A percentile compares a stretch with the other conserved stretches of the same genome.
These are phyloP conservation scores for Daldinia childiae DNA, from an alignment of 495 filamentous ascomycete species.

Conservation along the genomic window DNA sequence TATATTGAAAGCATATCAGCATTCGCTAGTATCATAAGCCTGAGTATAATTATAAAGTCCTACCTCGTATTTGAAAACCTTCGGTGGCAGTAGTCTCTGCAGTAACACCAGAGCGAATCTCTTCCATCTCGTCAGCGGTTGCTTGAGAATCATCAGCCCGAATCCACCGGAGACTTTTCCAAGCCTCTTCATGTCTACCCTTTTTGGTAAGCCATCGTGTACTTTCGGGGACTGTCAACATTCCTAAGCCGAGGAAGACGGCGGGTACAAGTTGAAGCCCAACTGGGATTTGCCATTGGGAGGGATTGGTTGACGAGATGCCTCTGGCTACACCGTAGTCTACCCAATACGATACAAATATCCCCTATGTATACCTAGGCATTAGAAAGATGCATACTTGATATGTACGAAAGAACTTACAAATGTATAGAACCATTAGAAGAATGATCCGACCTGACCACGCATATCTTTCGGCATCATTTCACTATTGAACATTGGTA, in stretches of 20 bases:
- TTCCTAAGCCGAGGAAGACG: conserved; percentile 55
- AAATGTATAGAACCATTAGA: conserved; percentile 53
- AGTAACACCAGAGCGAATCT: conserved; percentile 50
- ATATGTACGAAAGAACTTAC: conserved; percentile 2
- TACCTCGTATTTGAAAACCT: conserved; percentile 39
- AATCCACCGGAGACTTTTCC: conserved; percentile 59
- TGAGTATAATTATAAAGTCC: background rate
- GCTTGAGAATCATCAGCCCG: conserved; percentile 53
- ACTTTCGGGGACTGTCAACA: conserved; percentile 58
- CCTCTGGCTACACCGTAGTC: conserved; percentile 57
- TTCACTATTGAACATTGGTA: conserved; percentile 65
- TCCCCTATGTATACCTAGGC: conserved; percentile 44
- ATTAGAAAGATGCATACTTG: background rate
- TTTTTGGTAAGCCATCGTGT: conserved; percentile 62
- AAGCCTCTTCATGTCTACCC: conserved; percentile 58
- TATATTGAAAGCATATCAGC: conserved; percentile 16
- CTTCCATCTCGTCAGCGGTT: conserved; percentile 52
- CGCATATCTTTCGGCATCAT: conserved; percentile 64
- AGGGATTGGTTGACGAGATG: conserved; percentile 42
- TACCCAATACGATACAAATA: conserved; percentile 63
- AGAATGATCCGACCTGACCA: conserved; percentile 59
- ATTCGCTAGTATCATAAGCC: background rate
- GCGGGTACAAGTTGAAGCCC: conserved; percentile 60
- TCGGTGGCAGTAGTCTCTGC: conserved; percentile 50
- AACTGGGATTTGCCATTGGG: conserved; percentile 64